Percentiles rank a stretch among this genome's conserved stretches.
These are phyloP conservation scores for Camellia granthamiana DNA, from an alignment of 148 eudicot species.

Conservation along the genomic window DNA sequence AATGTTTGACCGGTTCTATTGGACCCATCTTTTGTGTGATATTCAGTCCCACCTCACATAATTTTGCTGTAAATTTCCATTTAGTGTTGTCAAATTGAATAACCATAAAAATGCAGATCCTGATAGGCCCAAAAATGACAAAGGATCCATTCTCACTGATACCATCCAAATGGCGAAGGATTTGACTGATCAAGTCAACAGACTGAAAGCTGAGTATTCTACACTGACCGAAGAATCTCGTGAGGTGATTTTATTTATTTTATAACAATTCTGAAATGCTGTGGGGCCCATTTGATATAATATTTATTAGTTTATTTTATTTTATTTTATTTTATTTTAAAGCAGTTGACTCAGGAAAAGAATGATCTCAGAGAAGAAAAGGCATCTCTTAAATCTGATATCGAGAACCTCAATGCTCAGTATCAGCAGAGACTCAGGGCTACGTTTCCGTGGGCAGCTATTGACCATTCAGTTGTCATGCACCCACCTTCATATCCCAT, in stretches of 20 bases:
- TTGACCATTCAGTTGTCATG: conserved; percentile 69
- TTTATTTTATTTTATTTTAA: background rate
- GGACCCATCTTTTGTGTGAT: background rate
- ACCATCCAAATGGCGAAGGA: conserved; percentile 76
- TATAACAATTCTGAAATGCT: background rate
- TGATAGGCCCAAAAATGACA: conserved; percentile 84
- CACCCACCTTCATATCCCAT: conserved; percentile 69
- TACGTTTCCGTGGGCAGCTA: conserved; percentile 62
- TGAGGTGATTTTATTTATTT: conserved; percentile 45
- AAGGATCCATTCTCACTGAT: conserved; percentile 73
- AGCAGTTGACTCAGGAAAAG: conserved; percentile 85
- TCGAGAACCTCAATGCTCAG: conserved; percentile 64
- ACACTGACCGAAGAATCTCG: conserved; percentile 68
- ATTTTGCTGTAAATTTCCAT: too few relatives aligned
- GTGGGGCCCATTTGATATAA: background rate
- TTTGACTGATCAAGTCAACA: conserved; percentile 67
- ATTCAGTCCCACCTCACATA: too few relatives aligned
- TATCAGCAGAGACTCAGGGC: conserved; percentile 64
- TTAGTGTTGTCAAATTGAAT: too few relatives aligned
- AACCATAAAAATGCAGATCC: conserved; percentile 46
- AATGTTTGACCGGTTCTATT: background rate
- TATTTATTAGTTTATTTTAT: background rate
- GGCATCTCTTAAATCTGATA: conserved; percentile 72
- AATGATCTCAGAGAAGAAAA: conserved; percentile 85
- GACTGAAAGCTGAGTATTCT: conserved; percentile 69